These are phyloP conservation scores for Colletotrichum falcatum DNA, from an alignment of 2,329 filamentous ascomycete genomes.

Conservation along the genomic window DNA sequence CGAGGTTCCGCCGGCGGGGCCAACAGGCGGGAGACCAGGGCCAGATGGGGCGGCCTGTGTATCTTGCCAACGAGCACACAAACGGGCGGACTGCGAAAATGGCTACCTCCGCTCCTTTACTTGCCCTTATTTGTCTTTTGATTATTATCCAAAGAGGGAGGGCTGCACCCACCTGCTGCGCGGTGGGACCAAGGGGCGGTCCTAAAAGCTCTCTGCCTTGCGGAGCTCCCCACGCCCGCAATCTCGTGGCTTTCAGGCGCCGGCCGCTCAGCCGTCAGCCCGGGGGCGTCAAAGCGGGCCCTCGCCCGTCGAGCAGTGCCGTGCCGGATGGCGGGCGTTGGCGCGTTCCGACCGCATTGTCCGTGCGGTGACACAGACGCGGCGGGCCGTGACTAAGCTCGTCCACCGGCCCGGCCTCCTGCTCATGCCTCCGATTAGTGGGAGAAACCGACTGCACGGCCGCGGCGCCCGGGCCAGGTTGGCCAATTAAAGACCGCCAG, in stretches of 20 bases:
- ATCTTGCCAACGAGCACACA: too few relatives aligned
- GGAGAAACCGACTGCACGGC: not conserved
- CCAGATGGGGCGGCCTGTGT: not conserved
- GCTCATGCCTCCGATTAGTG: not conserved
- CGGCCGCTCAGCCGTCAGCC: not conserved
- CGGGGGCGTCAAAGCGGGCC: not conserved
- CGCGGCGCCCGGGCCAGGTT: not conserved
- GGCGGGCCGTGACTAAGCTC: not conserved
- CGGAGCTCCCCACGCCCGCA: not conserved
- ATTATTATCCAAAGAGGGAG: not conserved
- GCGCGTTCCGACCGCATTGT: not conserved
- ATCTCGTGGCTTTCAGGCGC: not conserved
- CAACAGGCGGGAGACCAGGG: not conserved
- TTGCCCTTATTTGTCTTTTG: not conserved
- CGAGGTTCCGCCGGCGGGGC: not conserved
- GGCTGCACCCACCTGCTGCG: not conserved
- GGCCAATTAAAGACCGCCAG: not conserved
- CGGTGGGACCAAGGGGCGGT: not conserved
- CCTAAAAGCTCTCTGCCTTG: not conserved
- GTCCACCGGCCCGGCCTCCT: not conserved
- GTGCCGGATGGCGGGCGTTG: not conserved
- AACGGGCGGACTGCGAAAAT: too few relatives aligned
- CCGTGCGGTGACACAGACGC: constrained; percentile 19
- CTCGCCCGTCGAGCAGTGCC: not conserved
- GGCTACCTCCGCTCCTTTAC: not conserved